Base-by-base conservation (phyloP, 345 rosid genomes). In the Lepidium sativum region DNA sequence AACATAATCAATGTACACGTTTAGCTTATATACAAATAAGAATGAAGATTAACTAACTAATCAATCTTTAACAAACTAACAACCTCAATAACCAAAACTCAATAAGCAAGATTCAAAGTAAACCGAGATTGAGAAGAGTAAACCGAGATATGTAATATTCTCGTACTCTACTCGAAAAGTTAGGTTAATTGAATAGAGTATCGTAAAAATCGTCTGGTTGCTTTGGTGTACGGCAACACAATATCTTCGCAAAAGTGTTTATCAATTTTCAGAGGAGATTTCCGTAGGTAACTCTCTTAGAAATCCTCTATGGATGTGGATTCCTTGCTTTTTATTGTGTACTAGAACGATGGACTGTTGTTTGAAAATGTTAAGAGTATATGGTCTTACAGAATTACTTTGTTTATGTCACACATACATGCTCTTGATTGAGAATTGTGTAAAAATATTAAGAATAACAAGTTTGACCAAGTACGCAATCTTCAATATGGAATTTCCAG, bases 181-280 rank as follows among this genome's bases (percentile, higher is more conserved):
- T 60, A 80, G 65, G 97, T 91, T 80, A 14, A 71, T 75, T 45
- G 86, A 75, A 32, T 73, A 69, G 40, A 77, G 84, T 4, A 62
- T 92, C 31, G 60, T 78, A 42, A 92, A 85, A 69, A 76, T 89
- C 55, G 81, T 80, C 27, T 89, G 98, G 97, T 71, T 89, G 32
- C 94, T 43, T 84, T 96, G 0, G 91, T 83, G 40, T 84, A 73
- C 52, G 98, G 98, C 3, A 94, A 87, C 9, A 78, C 88, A 4
- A 79, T 87, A 20, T 94, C 94, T 11, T 89, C 82, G 54, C 17
- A 67, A 52, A 17, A 92, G 6, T 69, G 80, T 58, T 70, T 89
- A 55, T 84, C 83, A 1, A 67, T 89, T 61, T 89, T 85, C n/a
- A 88, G 98, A 89, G 56, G 98, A 89, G 68, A 29, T 79, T 3